Evolutionary conservation across 2,329 filamentous ascomycete species (phyloP).

Genomic region (Penicillium hesseltinei): DNA sequence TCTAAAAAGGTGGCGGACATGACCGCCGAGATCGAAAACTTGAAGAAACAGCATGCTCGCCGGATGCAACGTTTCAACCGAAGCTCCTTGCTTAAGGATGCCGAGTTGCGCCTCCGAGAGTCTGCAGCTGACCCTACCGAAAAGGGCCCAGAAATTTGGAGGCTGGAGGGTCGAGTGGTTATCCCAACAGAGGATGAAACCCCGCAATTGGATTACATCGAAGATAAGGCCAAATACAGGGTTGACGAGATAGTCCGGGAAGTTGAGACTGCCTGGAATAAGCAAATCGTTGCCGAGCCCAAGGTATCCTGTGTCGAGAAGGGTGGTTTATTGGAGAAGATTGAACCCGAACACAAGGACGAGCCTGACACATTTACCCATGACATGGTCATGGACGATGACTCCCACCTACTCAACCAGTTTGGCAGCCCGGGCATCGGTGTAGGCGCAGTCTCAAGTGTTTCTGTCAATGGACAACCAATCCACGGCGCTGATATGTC

Average conservation of each 20-base stretch:
- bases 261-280: conserved; percentile 69
- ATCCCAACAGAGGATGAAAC: conserved; percentile 36
- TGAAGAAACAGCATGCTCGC: conserved; percentile 76
- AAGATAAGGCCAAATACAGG: conserved; percentile 44
- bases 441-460: conserved; percentile 5
- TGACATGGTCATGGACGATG: conserved; percentile 38
- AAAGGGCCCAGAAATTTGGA: conserved; percentile 60
- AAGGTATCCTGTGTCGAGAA: conserved; percentile 71
- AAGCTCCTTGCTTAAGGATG: conserved; percentile 66
- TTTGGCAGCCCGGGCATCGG: conserved; percentile 28
- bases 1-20: conserved; percentile 69
- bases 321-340: conserved; percentile 67
- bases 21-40: conserved; percentile 76
- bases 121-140: conserved; percentile 58
- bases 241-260: conserved; percentile 72
- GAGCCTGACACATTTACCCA: conserved; percentile 26
- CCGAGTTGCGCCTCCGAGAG: conserved; percentile 72
- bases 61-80: conserved; percentile 72
- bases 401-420: conserved; percentile 35
- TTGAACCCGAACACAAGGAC: conserved; percentile 40
- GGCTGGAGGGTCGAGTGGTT: conserved; percentile 56
- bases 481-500: conserved; percentile 41
- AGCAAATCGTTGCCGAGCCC: conserved; percentile 63
- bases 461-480: conserved; percentile 53
- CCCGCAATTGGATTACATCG: conserved; percentile 37